A percentile compares a stretch with the other conserved stretches of the same genome.
Conservation (phyloP, 352 stramenopile species). For the Phytophthora kernoviae region DNA sequence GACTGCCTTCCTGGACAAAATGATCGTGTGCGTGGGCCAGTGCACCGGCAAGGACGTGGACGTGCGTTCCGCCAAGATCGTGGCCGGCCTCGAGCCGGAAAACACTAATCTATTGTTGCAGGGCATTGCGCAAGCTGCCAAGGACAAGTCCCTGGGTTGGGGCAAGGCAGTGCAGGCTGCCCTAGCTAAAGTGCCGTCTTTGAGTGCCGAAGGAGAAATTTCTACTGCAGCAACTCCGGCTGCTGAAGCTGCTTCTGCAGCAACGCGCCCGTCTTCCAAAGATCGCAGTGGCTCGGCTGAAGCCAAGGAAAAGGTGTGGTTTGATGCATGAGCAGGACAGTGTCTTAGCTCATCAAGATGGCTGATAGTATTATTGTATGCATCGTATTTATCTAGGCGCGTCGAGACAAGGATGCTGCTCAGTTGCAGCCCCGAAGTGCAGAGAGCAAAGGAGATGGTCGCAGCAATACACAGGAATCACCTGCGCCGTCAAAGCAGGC, state of each 20-base stretch:
- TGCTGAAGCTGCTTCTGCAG: slow-evolving; percentile 23
- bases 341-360: not conserved
- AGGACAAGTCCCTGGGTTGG: slow-evolving; percentile 73
- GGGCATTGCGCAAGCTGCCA: slow-evolving; percentile 59
- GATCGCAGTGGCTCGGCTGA: slow-evolving; percentile 52
- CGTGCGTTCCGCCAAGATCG: slow-evolving; percentile 84
- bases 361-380: too few species aligned
- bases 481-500: slow-evolving; percentile 32
- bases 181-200: slow-evolving; percentile 65
- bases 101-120: slow-evolving; percentile 88
- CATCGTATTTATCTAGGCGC: slow-evolving; percentile 13
- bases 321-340: too few species aligned
- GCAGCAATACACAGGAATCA: slow-evolving; percentile 24
- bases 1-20: slow-evolving; percentile 86
- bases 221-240: slow-evolving; percentile 16
- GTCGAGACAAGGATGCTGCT: slow-evolving; percentile 30
- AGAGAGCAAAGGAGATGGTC: slow-evolving; percentile 46
- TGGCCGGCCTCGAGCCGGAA: slow-evolving; percentile 81
- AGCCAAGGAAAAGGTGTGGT: slow-evolving; percentile 51
- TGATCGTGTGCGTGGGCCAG: slow-evolving; percentile 80
- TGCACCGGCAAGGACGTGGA: slow-evolving; percentile 70
- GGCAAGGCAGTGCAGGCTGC: slow-evolving; percentile 62
- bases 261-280: slow-evolving; percentile 49
- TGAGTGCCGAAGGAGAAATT: slow-evolving; percentile 53
- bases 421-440: slow-evolving; percentile 19